Conservation (phyloP, 2,329 filamentous ascomycete genomes). For the Alternaria sp. region DNA sequence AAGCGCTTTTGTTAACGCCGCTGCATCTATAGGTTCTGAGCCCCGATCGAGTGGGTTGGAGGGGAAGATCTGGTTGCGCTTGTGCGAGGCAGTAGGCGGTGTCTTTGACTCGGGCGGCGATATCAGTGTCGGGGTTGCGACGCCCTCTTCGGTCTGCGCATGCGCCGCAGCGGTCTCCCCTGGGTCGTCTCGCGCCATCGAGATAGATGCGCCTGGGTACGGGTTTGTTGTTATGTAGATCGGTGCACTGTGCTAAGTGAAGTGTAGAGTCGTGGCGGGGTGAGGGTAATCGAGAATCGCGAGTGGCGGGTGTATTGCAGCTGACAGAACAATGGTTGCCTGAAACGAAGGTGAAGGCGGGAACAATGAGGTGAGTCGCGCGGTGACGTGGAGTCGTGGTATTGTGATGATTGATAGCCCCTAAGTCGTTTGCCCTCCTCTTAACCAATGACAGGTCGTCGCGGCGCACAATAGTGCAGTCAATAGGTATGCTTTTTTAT, state of each 20-base stretch:
- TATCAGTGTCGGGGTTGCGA: conserved; percentile 55
- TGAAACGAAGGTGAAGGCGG: conserved; percentile 12
- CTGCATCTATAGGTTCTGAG: conserved; percentile 65
- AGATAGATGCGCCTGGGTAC: conserved; percentile 16
- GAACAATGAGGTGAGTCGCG: conserved; percentile 16
- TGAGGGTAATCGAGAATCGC: background rate
- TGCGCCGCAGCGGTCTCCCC: conserved; percentile 23
- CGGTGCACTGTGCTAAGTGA: conserved; percentile 1
- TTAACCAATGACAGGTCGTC: conserved; percentile 14
- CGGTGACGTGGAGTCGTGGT: conserved; percentile 24
- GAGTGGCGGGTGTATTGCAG: background rate
- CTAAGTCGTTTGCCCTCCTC: conserved; percentile 21
- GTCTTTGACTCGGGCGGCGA: conserved; percentile 67
- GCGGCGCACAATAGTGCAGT: conserved; percentile 13
- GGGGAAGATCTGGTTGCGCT: conserved; percentile 50
- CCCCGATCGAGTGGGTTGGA: conserved; percentile 40
- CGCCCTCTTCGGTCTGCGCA: conserved; percentile 32
- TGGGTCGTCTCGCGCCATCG: conserved; percentile 27
- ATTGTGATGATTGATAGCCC: conserved; percentile 16
- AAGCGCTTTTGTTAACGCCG: conserved; percentile 66
- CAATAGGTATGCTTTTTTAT: conserved; percentile 15
- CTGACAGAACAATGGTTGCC: conserved; percentile 2
- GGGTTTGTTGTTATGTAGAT: background rate
- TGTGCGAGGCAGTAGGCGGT: conserved; percentile 62
- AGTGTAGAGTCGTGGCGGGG: conserved; percentile 1